Evolutionary conservation across 805 yeast genomes (phyloP).

Genomic region (Yamadazyma takamatsuzukensis): DNA sequence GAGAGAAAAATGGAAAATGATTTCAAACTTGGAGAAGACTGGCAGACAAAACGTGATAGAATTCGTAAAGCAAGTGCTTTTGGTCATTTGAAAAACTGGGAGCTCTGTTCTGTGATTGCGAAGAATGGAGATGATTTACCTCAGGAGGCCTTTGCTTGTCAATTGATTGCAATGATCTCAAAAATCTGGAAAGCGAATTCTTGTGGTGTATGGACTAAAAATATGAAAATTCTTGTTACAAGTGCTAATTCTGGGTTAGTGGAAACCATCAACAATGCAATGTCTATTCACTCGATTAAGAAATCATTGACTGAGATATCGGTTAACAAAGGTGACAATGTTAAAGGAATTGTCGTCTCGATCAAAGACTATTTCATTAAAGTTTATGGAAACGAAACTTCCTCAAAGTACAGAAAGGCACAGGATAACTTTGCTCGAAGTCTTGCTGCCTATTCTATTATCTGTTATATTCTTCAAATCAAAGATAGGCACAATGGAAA

Average conservation of each 20-base stretch:
- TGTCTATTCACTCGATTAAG: constrained; percentile 90
- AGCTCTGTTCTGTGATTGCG: constrained; percentile 89
- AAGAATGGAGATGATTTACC: constrained; percentile 94
- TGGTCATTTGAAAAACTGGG: constrained; percentile 93
- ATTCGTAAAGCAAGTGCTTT: constrained; percentile 73
- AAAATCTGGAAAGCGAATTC: constrained; percentile 72
- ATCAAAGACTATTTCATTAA: constrained; percentile 74
- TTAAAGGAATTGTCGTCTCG: constrained; percentile 67
- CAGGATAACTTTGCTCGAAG: constrained; percentile 83
- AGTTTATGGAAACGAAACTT: constrained; percentile 64
- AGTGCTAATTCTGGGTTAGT: constrained; percentile 89
- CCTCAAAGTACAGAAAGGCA: constrained; percentile 61
- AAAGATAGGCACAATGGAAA: constrained; percentile 98
- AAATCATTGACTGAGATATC: constrained; percentile 82
- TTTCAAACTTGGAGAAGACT: constrained; percentile 90
- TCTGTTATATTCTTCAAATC: constrained; percentile 85
- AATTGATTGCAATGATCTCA: constrained; percentile 81
- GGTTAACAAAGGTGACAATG: constrained; percentile 57
- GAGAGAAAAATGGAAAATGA: constrained; percentile 91
- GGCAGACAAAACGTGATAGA: constrained; percentile 78
- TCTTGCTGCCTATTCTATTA: constrained; percentile 86
- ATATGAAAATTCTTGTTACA: constrained; percentile 89
- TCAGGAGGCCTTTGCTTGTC: constrained; percentile 98
- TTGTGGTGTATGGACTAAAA: constrained; percentile 84
- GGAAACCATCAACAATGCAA: constrained; percentile 93